Evolutionary conservation across 2,329 filamentous ascomycete genomes (phyloP).

Genomic region (Talaromyces sp.): DNA sequence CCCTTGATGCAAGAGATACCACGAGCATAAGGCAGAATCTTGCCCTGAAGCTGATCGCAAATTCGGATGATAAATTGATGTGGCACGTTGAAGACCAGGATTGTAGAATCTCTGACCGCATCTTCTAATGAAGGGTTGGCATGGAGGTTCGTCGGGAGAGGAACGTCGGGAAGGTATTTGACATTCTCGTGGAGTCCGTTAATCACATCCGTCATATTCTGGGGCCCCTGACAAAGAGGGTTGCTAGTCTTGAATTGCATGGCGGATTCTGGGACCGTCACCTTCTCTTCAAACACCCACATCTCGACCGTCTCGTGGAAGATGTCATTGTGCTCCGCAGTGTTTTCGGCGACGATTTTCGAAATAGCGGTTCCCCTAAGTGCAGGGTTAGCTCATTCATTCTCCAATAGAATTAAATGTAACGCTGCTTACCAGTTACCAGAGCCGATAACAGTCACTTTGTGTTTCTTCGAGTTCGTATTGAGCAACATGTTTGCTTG

Average conservation of each 20-base stretch:
- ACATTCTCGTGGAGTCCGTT: conserved; percentile 93
- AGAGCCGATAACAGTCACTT: conserved; percentile 77
- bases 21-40: conserved; percentile 86
- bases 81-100: conserved; percentile 94
- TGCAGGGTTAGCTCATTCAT: conserved; percentile 62
- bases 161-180: conserved; percentile 92
- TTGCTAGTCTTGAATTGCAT: conserved; percentile 72
- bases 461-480: conserved; percentile 37
- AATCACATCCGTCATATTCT: conserved; percentile 88
- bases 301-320: conserved; percentile 92
- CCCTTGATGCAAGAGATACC: conserved; percentile 98
- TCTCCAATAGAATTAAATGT: conserved; percentile 41
- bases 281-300: conserved; percentile 98
- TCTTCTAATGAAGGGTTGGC: conserved; percentile 53
- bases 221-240: conserved; percentile 69
- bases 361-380: conserved; percentile 92
- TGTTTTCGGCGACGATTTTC: conserved; percentile 95
- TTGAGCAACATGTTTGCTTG: conserved; percentile 32
- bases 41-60: conserved; percentile 77
- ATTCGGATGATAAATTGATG: conserved; percentile 85
- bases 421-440: conserved; percentile 75
- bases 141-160: conserved; percentile 68
- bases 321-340: conserved; percentile 68
- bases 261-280: conserved; percentile 68
- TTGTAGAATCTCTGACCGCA: conserved; percentile 76